Evolutionary conservation across 768 basidiomycete genomes (phyloP).

Genomic region (Amanita exitialis): DNA sequence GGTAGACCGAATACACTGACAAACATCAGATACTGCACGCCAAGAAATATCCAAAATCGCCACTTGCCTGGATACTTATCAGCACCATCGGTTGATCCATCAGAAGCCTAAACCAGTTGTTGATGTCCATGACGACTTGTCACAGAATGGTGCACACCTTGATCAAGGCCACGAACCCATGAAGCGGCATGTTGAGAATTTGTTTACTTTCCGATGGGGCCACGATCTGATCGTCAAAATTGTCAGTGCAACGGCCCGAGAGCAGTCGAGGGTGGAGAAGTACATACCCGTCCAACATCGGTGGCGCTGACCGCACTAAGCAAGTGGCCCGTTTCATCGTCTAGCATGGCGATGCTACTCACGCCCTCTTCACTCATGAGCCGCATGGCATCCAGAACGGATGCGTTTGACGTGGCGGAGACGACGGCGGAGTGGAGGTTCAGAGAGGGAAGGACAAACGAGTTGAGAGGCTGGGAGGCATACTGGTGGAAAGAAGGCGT

Average conservation of each 20-base stretch:
- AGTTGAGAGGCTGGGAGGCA: constrained; percentile 43
- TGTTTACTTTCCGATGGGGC: constrained; percentile 76
- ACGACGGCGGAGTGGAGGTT: constrained; percentile 55
- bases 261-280: neutral
- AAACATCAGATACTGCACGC: neutral
- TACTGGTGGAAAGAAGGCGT: constrained; percentile 34
- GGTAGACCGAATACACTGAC: constrained; percentile 66
- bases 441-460: constrained; percentile 54
- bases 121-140: no score
- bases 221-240: constrained; percentile 39
- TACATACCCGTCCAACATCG: constrained; percentile 61
- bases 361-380: constrained; percentile 83
- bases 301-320: constrained; percentile 77
- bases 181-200: constrained; percentile 56
- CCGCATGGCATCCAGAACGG: constrained; percentile 73
- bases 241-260: neutral
- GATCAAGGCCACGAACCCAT: constrained; percentile 61
- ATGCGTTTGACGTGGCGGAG: constrained; percentile 46
- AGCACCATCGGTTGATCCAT: constrained; percentile 70
- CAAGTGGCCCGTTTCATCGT: constrained; percentile 50
- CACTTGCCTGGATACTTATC: constrained; percentile 67
- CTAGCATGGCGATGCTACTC: constrained; percentile 71
- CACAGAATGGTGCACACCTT: constrained; percentile 35
- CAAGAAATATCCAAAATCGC: neutral
- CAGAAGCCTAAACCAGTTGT: constrained; percentile 35